These are phyloP conservation scores for Fagopyrum esculentum DNA, from an alignment of 148 eudicot species.

Conservation along the genomic window DNA sequence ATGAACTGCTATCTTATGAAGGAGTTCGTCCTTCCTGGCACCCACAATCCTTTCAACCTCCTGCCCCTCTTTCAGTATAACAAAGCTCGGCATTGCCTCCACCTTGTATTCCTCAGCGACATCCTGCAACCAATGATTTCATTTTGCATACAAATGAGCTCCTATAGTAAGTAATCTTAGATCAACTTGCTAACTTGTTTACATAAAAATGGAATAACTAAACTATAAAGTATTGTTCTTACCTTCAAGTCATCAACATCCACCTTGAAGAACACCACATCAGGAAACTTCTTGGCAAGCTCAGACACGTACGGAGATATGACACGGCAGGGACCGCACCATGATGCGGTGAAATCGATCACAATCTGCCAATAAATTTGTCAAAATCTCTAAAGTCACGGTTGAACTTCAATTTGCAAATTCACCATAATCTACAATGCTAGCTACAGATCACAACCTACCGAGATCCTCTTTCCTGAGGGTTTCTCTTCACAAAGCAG, in stretches of 20 bases:
- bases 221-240: background rate
- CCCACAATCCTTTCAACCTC: background rate
- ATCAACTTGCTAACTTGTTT: background rate
- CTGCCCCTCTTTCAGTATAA: background rate
- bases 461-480: background rate
- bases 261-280: slow-evolving; percentile 9
- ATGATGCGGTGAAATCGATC: slow-evolving; percentile 8
- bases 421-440: background rate
- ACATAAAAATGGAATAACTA: background rate
- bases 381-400: background rate
- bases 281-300: background rate
- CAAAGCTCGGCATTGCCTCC: slow-evolving; percentile 1
- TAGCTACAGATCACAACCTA: no score
- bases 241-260: slow-evolving; percentile 1
- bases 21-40: slow-evolving; percentile 1
- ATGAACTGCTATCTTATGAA: background rate
- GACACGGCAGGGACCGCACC: slow-evolving; percentile 5
- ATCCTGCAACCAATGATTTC: background rate
- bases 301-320: slow-evolving; percentile 1
- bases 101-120: slow-evolving; percentile 1
- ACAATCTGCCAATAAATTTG: background rate
- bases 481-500: background rate
- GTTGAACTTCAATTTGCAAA: background rate
- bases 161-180: background rate
- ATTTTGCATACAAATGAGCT: background rate